Evolutionary conservation across 305 asterid genomes (phyloP).

Genomic region (Fraxinus sp.): DNA sequence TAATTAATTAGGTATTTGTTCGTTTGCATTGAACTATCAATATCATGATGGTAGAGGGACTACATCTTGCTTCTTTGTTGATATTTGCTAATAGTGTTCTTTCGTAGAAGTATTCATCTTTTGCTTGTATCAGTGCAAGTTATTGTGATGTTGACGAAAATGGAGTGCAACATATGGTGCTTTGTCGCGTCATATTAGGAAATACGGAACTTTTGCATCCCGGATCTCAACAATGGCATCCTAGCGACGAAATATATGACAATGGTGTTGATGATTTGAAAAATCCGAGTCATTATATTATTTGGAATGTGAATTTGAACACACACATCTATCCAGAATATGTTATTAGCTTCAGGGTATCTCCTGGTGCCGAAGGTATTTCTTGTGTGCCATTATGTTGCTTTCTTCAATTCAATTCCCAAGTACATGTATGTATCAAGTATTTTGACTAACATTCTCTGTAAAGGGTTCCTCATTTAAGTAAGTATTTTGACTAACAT

Average conservation of each 20-base stretch:
- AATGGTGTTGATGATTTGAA: slow-evolving; percentile 46
- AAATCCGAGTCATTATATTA: slow-evolving; percentile 35
- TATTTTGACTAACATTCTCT: neutral
- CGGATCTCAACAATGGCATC: slow-evolving; percentile 43
- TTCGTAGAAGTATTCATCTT: neutral
- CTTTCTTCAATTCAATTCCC: neutral
- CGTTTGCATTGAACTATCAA: neutral
- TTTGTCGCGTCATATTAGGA: slow-evolving; percentile 52
- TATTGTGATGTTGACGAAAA: slow-evolving; percentile 51
- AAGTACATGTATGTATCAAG: neutral
- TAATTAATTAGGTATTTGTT: neutral
- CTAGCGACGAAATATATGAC: slow-evolving; percentile 44
- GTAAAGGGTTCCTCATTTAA: neutral
- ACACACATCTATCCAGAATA: slow-evolving; percentile 46
- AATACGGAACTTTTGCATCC: slow-evolving; percentile 38
- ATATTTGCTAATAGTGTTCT: neutral
- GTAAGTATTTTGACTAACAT: neutral
- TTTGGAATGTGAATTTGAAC: slow-evolving; percentile 49
- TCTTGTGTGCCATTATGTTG: neutral
- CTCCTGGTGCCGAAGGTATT: slow-evolving; percentile 40
- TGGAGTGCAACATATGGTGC: slow-evolving; percentile 38
- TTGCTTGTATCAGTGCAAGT: slow-evolving; percentile 35
- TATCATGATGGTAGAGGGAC: neutral
- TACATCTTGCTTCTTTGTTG: neutral
- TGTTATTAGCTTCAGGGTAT: slow-evolving; percentile 39